phyloP scores from a whole-genome alignment of 1,284 basidiomycete species.

The Boletus semigastroideus region DNA sequence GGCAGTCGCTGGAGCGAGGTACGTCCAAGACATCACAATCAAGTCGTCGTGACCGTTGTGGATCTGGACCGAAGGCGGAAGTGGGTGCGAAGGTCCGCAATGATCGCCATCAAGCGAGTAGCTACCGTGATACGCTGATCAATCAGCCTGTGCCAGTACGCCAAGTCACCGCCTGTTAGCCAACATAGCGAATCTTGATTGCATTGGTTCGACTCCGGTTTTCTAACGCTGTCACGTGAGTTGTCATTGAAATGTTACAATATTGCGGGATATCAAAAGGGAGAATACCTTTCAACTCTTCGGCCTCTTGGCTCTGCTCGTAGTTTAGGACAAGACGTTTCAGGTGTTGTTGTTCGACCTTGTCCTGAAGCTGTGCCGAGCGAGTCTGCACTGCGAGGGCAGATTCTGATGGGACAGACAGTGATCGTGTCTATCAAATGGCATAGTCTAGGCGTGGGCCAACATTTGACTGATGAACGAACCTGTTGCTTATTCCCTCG shows the following conservation, averaged over 20 bases:
- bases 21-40: conserved; percentile 17
- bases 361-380: conserved; percentile 87
- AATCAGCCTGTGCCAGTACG: conserved; percentile 15
- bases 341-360: conserved; percentile 92
- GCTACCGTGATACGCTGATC: conserved; percentile 21
- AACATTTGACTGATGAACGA: conserved; percentile 38
- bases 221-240: conserved; percentile 53
- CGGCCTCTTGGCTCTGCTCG: conserved; percentile 81
- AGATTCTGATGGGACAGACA: conserved; percentile 86
- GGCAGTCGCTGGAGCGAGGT: conserved; percentile 10
- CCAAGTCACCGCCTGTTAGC: conserved; percentile 37
- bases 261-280: not conserved
- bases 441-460: conserved; percentile 8
- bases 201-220: conserved; percentile 60
- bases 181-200: conserved; percentile 72
- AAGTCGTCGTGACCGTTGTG: conserved; percentile 10
- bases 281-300: conserved; percentile 69
- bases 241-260: conserved; percentile 6
- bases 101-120: conserved; percentile 26
- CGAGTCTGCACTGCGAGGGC: conserved; percentile 87
- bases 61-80: conserved; percentile 24
- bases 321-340: conserved; percentile 90
- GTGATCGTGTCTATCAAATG: conserved; percentile 64
- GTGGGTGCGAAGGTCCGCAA: conserved; percentile 24
- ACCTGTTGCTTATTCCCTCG: conserved; percentile 93